Base-by-base conservation (phyloP, 1,284 basidiomycete species). In the Volvariella volvacea region DNA sequence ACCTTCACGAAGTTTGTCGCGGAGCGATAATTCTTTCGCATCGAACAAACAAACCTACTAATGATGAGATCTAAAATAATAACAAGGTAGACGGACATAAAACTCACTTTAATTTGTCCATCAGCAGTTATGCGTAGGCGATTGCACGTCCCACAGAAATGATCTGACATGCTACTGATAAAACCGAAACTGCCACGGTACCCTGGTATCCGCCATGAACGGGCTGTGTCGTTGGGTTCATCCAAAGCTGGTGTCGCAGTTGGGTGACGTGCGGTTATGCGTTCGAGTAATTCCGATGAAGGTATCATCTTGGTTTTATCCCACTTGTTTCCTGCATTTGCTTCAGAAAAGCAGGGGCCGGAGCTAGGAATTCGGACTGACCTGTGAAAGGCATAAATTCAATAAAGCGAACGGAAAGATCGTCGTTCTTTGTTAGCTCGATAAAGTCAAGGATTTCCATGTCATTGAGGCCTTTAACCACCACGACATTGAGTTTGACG, bases 311-410 rank as follows among this genome's bases (percentile, higher is more conserved):
- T 92, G 16, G 64, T 63, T 51, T 83, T 81, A 53, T 87, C 79
- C 91, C 91, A 93, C 60, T 84, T 82, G 56, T 93, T 93, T 31
- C 88, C 87, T 89, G 51, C 30, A 20, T n/a, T 37, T 32, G 15
- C 44, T 41, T 42, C 43, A 48, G 32, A 43, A 43, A 43, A 28
- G 22, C 28, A 21, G 43, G n/a, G 40, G n/a, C 17, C 30, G 32
- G 19, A 39, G 16, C 22, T 16, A 36, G 6, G 19, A n/a, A n/a
- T n/a, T 22, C 19, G 12, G 10, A 59, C 63, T 55, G 53, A 85
- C 85, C 88, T 56, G 82, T 85, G 59, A 94, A 94, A 6, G 91
- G 91, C 92, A 94, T 93, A 59, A 91, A 93, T 61, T 92, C 90
- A 48, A 93, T 93, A 61, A 94, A 92, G 15, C 92, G 79, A 17